Base-by-base conservation (phyloP, 495 filamentous ascomycete species). In the Halenospora varia region DNA sequence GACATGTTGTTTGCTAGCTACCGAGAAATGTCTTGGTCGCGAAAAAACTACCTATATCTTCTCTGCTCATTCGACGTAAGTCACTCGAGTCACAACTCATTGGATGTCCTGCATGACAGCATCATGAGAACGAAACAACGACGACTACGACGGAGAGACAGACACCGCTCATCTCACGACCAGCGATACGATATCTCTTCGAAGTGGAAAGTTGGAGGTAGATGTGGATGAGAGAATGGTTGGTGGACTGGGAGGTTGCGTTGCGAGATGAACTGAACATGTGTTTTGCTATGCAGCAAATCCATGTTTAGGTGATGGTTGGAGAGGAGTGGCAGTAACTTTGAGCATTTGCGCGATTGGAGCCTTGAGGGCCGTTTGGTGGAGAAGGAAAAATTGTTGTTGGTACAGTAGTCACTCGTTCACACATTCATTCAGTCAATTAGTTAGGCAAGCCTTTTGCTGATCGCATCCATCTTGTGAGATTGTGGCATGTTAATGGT, bases 11-110 rank as follows among this genome's bases (percentile, higher is more conserved):
- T 55, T 41, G 42, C n/a, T 49, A n/a, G 54, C 46, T 15, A 11
- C 54, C 19, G 46, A 56, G 54, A 46, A 26, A 17, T 49, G 13
- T 29, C 42, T 56, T 24, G 54, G 40, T 50, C 25, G 19, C 47
- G 23, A 57, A 35, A 4, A 39, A 10, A 61, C 53, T 56, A 61
- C 15, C n/a, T 62, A 62, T 46, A 53, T 55, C 54, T 62, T 54
- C 48, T 57, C 55, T 62, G 23, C 26, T 44, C 42, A 62, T 54
- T 24, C 51, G 8, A 0, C 24, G 53, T 26, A 24, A n/a, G 35
- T 49, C 47, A 49, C 20, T 45, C 42, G 42, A 45, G 42, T 45
- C 13, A n/a, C 42, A 20, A 9, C 42, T 45, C 42, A 45, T 45
- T n/a, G 13, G 17, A n/a, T 20, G 8, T 20, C 42, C 42, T 4